Base-by-base conservation (phyloP, 768 basidiomycete species). In the Punctularia strigosozonata region DNA sequence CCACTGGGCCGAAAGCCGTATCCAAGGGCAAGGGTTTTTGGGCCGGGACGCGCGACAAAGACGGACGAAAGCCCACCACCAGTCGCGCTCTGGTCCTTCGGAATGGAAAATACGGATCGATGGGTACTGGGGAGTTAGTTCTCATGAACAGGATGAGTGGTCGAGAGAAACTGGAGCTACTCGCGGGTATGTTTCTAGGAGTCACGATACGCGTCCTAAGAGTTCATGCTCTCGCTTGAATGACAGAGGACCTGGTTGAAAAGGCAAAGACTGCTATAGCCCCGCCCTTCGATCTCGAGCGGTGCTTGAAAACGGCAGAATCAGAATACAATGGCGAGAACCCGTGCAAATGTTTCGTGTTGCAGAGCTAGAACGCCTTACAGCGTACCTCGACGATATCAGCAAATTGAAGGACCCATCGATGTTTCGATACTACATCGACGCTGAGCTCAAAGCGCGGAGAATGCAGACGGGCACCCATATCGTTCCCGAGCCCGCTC, bases 151-250 rank as follows among this genome's bases (percentile, higher is more conserved):
- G 68, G 51, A 70, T 84, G 45, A 76, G 69, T 36, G 86, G 86
- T 1, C 69, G 80, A 50, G 85, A 87, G 57, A 87, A 87, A 50
- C 64, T 89, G 22, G 82, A 85, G 54, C 66, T 87, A 19, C 60
- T 87, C 22, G 81, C 81, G 47, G 83, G 86, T 82, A 51, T 42
- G 62, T 26, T 39, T 41, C 39, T 17, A 19, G 15, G 32, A 25
- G 24, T 19, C 22, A 15, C 31, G 37, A 17, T 25, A 41, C 33
- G 18, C 25, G 31, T 34, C 37, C 42, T n/a, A 46, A 38, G 32
- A 24, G 37, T 30, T 35, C 28, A 15, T 26, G 26, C 31, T 15
- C 39, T 19, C n/a, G n/a, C n/a, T n/a, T n/a, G n/a, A n/a, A n/a
- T n/a, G n/a, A 0, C 36, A 86, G 82, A 82, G 74, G 80, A 84